Evolutionary conservation across 1,284 basidiomycete genomes (phyloP).

Genomic region (Cryptococcus sp.): DNA sequence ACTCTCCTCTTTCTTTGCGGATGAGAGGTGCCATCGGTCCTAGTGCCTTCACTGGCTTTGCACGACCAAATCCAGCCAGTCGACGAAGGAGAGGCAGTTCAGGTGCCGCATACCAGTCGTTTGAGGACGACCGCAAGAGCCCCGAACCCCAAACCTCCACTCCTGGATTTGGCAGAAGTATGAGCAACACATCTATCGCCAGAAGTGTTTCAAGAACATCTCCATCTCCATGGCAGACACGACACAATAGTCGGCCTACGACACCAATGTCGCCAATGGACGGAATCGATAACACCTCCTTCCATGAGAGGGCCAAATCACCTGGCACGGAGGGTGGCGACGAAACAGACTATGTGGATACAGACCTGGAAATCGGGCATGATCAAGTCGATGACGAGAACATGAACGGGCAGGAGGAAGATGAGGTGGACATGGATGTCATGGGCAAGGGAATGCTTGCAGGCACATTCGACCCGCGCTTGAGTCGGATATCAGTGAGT

Average conservation of each 20-base stretch:
- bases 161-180: constrained; percentile 7
- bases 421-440: constrained; percentile 27
- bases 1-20: constrained; percentile 32
- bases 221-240: constrained; percentile 10
- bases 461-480: constrained; percentile 23
- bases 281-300: constrained; percentile 37
- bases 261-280: constrained; percentile 29
- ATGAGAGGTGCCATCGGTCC: constrained; percentile 21
- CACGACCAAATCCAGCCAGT: constrained; percentile 35
- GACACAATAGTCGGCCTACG: constrained; percentile 20
- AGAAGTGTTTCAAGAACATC: constrained; percentile 5
- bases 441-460: constrained; percentile 12
- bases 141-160: constrained; percentile 5
- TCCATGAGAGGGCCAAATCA: constrained; percentile 35
- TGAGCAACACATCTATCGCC: constrained; percentile 10
- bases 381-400: constrained; percentile 11
- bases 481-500: constrained; percentile 38
- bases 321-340: constrained; percentile 16
- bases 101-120: constrained; percentile 8
- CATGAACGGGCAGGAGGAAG: constrained; percentile 15
- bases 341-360: constrained; percentile 2
- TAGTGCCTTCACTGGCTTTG: constrained; percentile 34
- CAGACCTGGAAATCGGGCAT: constrained; percentile 10
- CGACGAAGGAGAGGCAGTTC: constrained; percentile 33
- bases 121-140: constrained; percentile 20